Base-by-base conservation (phyloP, 2,329 filamentous ascomycete genomes). In the Nemania bipapillata region DNA sequence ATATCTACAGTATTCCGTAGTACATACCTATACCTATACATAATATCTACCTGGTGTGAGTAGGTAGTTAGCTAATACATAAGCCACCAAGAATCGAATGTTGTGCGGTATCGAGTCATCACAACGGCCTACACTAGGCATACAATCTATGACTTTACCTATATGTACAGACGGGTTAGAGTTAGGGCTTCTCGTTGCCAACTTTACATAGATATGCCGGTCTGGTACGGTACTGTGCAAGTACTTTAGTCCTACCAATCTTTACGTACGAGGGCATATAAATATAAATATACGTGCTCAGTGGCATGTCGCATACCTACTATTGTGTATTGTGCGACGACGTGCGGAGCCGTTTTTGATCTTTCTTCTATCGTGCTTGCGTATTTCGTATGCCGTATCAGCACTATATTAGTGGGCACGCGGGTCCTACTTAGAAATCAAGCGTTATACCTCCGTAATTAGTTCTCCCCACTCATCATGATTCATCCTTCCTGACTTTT, bases 31-130 rank as follows among this genome's bases (percentile, higher is more conserved):
- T n/a, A n/a, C n/a, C n/a, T n/a, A n/a, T n/a, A n/a, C n/a, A n/a
- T n/a, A n/a, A n/a, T n/a, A n/a, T n/a, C n/a, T n/a, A n/a, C n/a
- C n/a, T n/a, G n/a, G n/a, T 2, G 12, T 45, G 20, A 12, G 35
- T 40, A 32, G 28, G 22, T 62, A 54, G 62, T 40, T n/a, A n/a
- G 66, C 62, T 60, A 47, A 63, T 68, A 26, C n/a, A 58, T 35
- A 68, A 55, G 62, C 62, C 15, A 57, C 66, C 45, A 65, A 68
- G 66, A 22, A n/a, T 32, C 4, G 45, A 53, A 26, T 52, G 20
- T 57, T 45, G 37, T 32, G 4, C 24, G 53, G 55, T 50, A 52
- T 60, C 55, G n/a, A n/a, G n/a, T n/a, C n/a, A n/a, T n/a, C n/a
- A n/a, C n/a, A n/a, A n/a, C n/a, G n/a, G n/a, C n/a, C n/a, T n/a